These are phyloP conservation scores for Lagenidium sp. DNA, from an alignment of 352 stramenopile species.

Conservation along the genomic window DNA sequence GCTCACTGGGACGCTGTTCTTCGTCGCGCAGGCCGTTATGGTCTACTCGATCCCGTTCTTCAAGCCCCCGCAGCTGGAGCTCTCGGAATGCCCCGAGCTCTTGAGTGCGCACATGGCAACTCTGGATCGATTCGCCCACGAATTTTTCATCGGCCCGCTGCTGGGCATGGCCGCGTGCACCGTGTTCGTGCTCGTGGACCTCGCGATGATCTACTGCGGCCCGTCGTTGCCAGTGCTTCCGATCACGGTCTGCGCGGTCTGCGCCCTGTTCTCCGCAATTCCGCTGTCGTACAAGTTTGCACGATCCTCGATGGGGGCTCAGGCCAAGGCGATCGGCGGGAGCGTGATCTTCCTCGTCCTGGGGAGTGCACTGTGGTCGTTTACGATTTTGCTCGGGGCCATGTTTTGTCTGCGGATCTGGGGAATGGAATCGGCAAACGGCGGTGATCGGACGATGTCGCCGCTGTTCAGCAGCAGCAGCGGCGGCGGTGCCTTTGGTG, in stretches of 20 bases:
- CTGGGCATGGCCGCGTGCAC: conserved; percentile 29
- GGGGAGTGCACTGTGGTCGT: conserved; percentile 43
- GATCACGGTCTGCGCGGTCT: conserved; percentile 28
- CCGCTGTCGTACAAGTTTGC: conserved; percentile 39
- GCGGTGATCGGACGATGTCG: too few relatives aligned
- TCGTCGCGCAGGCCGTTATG: conserved; percentile 25
- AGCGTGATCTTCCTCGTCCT: conserved; percentile 44
- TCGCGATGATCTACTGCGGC: conserved; percentile 31
- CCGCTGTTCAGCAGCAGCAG: conserved; percentile 1
- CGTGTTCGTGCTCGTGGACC: conserved; percentile 40
- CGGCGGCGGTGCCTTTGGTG: background rate
- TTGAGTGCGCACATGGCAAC: conserved; percentile 1
- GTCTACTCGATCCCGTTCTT: conserved; percentile 32
- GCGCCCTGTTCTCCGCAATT: conserved; percentile 44
- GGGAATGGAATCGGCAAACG: conserved; percentile 22
- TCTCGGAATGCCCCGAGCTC: background rate
- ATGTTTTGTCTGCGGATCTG: conserved; percentile 41
- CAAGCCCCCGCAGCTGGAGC: background rate
- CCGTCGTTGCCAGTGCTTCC: conserved; percentile 36
- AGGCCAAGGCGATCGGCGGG: conserved; percentile 25
- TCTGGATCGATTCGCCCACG: conserved; percentile 16
- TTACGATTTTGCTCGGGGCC: conserved; percentile 35
- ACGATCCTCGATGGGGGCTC: conserved; percentile 13
- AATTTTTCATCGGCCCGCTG: conserved; percentile 27
- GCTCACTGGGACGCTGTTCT: conserved; percentile 31